Base-by-base conservation (phyloP, 345 rosid genomes). In the Hibiscus syriacus region DNA sequence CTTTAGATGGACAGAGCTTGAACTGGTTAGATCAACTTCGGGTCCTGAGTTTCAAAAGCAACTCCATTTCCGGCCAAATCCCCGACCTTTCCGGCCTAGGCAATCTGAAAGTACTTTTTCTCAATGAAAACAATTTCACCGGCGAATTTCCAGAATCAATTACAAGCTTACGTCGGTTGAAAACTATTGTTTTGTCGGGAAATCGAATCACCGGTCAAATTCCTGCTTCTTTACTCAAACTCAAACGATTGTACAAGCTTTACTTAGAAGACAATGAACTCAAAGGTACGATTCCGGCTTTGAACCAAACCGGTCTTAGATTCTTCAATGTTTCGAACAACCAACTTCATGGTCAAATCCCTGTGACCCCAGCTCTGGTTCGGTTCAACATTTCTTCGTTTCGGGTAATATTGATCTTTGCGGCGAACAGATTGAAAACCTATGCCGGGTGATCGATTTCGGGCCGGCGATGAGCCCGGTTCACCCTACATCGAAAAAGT, bases 261-360 rank as follows among this genome's bases (percentile, higher is more conserved):
- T 74, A 76, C 57, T 70, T 94, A 34, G 78, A 87, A 73, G 87
- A 86, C 58, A 94, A 94, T 61, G 69, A 45, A 38, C 83, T 91
- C 67, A 74, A 78, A 1, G 97, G 95, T 6, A 2, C 71, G 3
- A 77, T 94, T 46, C 97, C 99, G 68, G 84, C 89, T 13, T 60
- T 94, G 56, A 87, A 86, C 80, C 99, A 94, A 78, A 80, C 87
- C 43, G 81, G 82, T 69, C 95, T 94, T 55, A 77, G 90, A 39
- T 87, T 73, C 81, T 89, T 94, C 82, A 94, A 91, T 63, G 96
- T 91, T 2, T 89, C 97, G 2, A 80, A 80, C 66, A 94, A 94
- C 69, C 59, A 77, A 0, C 87, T 94, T 59, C 85, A 91, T 11
- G 99, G 97, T 13, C 58, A 64, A 74, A 86, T 94, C 57, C 99